Evolutionary conservation across 2,329 filamentous ascomycete species (phyloP).

Genomic region (Pseudocercospora macadamiae): DNA sequence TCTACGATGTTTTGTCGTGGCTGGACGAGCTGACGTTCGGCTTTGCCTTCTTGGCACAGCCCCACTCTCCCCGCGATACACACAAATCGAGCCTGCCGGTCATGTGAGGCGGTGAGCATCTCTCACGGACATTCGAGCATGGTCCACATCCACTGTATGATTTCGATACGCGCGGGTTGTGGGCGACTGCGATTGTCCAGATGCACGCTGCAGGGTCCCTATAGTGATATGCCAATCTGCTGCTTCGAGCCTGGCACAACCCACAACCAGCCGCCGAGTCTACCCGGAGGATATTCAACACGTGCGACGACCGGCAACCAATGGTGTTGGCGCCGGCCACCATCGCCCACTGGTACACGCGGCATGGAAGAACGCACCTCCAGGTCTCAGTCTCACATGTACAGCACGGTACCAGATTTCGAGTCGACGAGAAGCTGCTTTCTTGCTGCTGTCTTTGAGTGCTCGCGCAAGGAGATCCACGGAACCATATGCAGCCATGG

Average conservation of each 20-base stretch:
- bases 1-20: not conserved
- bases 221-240: conserved; percentile 1
- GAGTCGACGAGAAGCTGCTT: not conserved
- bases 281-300: conserved; percentile 2
- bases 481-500: conserved; percentile 6
- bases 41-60: not conserved
- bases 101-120: too few relatives aligned
- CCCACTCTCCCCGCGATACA: not conserved
- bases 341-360: conserved; percentile 6
- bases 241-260: conserved; percentile 6
- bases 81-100: conserved; percentile 3
- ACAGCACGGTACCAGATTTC: conserved; percentile 5
- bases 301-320: not conserved
- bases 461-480: conserved; percentile 17
- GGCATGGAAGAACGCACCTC: conserved; percentile 2
- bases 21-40: not conserved
- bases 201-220: conserved; percentile 19
- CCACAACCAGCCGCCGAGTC: not conserved
- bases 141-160: conserved; percentile 1
- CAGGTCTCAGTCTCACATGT: conserved; percentile 12
- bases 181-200: not conserved
- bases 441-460: not conserved
- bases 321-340: not conserved
- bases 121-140: too few relatives aligned
- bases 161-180: too few relatives aligned